A percentile compares a stretch with the other conserved stretches of the same genome.
Evolutionary conservation across 1,284 basidiomycete species (phyloP).

Genomic region (Malassezia equina): DNA sequence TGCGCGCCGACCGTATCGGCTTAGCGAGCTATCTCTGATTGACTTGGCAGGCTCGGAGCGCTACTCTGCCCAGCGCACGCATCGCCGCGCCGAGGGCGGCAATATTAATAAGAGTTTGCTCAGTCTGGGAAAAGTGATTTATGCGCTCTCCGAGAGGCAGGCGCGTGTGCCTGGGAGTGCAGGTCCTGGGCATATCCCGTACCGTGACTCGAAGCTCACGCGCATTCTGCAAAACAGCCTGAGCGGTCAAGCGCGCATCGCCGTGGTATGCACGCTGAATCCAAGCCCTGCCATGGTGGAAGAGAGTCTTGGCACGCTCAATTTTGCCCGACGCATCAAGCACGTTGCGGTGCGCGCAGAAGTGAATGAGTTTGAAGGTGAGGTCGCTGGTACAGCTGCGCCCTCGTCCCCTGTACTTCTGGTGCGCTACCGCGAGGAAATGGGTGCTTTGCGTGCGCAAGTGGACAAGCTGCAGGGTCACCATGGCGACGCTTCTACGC

Average conservation of each 20-base stretch:
- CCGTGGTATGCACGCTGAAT: constrained; percentile 80
- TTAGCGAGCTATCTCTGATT: constrained; percentile 61
- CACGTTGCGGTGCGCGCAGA: constrained; percentile 68
- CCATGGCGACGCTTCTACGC: background rate
- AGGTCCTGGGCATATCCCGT: constrained; percentile 63
- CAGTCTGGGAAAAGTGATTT: constrained; percentile 46
- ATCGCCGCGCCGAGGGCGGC: constrained; percentile 47
- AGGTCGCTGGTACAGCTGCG: constrained; percentile 11
- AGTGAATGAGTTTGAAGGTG: constrained; percentile 67
- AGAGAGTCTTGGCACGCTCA: constrained; percentile 71
- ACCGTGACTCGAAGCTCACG: constrained; percentile 97
- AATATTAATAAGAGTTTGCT: constrained; percentile 54
- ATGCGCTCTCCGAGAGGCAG: constrained; percentile 33
- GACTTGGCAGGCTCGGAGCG: constrained; percentile 96
- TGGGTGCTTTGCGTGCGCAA: constrained; percentile 29
- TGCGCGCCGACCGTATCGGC: constrained; percentile 9
- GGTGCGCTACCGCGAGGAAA: constrained; percentile 34
- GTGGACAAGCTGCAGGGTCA: constrained; percentile 23
- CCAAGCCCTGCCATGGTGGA: constrained; percentile 53
- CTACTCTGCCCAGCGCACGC: constrained; percentile 51
- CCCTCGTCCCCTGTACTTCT: constrained; percentile 33
- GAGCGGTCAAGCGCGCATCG: constrained; percentile 85
- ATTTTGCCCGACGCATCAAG: constrained; percentile 81
- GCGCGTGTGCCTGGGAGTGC: background rate
- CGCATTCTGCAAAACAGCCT: constrained; percentile 98